A percentile compares a stretch with the other conserved stretches of the same genome.
Conservation (phyloP, 2,329 filamentous ascomycete genomes). For the Colletotrichum scovillei region DNA sequence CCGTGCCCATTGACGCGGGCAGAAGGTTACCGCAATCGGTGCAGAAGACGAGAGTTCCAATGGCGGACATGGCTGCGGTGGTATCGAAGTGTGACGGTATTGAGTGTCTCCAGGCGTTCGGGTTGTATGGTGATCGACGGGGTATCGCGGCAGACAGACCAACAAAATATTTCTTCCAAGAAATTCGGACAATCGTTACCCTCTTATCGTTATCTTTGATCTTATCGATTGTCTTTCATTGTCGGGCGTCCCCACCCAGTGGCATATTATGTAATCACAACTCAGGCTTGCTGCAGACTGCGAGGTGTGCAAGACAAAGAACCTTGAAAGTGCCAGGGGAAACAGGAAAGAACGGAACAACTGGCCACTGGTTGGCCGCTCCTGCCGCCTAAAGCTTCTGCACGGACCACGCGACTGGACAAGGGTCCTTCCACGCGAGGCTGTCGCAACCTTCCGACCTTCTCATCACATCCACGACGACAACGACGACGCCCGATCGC, state of each 20-base stretch:
- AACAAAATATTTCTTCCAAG: conserved; percentile 35
- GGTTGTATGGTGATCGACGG: conserved; percentile 1
- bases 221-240: conserved; percentile 9
- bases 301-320: background rate
- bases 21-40: conserved; percentile 91
- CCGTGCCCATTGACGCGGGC: conserved; percentile 80
- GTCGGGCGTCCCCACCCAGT: background rate
- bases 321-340: conserved; percentile 6
- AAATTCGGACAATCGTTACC: conserved; percentile 8
- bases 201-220: conserved; percentile 6
- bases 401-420: conserved; percentile 29
- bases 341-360: conserved; percentile 32
- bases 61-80: conserved; percentile 77
- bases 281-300: background rate
- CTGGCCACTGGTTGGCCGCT: conserved; percentile 28
- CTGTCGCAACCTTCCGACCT: conserved; percentile 38
- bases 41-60: conserved; percentile 93
- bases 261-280: conserved; percentile 1
- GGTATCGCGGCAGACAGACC: background rate
- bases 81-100: conserved; percentile 23
- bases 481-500: conserved; percentile 30
- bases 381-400: conserved; percentile 25
- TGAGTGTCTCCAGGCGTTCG: conserved; percentile 14
- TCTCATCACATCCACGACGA: conserved; percentile 26
- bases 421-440: conserved; percentile 36